Evolutionary conservation across 345 rosid genomes (phyloP).

Genomic region (Lepidium aucheri): DNA sequence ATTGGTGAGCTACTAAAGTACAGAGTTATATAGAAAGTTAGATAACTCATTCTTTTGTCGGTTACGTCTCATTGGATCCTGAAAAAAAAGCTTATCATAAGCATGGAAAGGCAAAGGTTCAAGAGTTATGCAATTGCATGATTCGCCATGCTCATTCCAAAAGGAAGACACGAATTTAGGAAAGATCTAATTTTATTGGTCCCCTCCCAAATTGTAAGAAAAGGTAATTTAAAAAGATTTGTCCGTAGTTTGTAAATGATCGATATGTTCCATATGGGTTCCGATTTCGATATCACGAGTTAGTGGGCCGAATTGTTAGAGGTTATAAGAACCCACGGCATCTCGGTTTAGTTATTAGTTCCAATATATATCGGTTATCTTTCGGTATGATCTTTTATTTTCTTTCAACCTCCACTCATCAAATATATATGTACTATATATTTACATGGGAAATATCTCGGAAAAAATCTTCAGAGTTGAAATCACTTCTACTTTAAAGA

Average conservation of each 20-base stretch:
- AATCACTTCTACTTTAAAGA: no score
- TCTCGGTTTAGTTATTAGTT: neutral
- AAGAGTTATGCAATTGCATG: constrained; percentile 14
- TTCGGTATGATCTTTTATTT: no score
- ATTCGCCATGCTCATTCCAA: constrained; percentile 2
- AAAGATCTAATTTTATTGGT: constrained; percentile 3
- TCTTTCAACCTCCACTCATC: no score
- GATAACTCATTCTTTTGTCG: neutral
- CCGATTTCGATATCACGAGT: neutral
- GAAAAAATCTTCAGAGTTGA: no score
- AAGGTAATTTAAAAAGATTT: neutral
- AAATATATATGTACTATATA: no score
- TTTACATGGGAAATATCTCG: no score
- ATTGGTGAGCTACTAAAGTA: neutral
- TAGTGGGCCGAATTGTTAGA: neutral
- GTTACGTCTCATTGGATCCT: constrained; percentile 6
- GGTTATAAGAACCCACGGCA: neutral
- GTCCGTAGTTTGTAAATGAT: neutral
- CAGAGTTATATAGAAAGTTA: neutral
- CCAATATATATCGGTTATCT: neutral
- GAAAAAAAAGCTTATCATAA: constrained; percentile 12
- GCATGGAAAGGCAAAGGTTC: constrained; percentile 7
- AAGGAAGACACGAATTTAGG: neutral
- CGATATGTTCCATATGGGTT: neutral
- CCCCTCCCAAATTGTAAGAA: constrained; percentile 6